These are phyloP conservation scores for Sutorius australiensis DNA, from an alignment of 768 basidiomycete species.

Conservation along the genomic window DNA sequence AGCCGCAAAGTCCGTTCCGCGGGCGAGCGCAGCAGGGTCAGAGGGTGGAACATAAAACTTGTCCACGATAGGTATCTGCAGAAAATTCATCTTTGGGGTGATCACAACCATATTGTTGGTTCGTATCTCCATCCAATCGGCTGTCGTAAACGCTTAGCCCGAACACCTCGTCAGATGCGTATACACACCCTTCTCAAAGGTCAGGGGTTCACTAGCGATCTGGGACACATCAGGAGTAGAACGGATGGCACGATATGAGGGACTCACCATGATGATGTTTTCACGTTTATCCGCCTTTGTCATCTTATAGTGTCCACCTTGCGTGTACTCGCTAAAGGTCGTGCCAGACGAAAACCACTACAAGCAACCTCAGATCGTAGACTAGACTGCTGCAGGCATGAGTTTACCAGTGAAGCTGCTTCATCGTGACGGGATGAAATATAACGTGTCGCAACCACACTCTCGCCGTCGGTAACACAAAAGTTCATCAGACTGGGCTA, in stretches of 20 bases:
- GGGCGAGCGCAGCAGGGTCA: slow-evolving; percentile 64
- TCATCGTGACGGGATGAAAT: slow-evolving; percentile 89
- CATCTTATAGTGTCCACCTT: slow-evolving; percentile 93
- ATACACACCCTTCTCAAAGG: slow-evolving; percentile 82
- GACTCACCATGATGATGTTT: slow-evolving; percentile 82
- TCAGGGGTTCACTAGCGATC: slow-evolving; percentile 91
- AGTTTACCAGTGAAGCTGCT: slow-evolving; percentile 77
- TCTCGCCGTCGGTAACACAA: slow-evolving; percentile 92
- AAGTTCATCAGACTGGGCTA: slow-evolving; percentile 93
- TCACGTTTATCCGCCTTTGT: slow-evolving; percentile 93
- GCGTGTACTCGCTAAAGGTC: slow-evolving; percentile 83
- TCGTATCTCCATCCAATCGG: slow-evolving; percentile 99
- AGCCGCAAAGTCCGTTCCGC: slow-evolving; percentile 80
- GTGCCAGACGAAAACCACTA: slow-evolving; percentile 97
- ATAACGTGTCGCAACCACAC: slow-evolving; percentile 91
- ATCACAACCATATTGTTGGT: slow-evolving; percentile 95
- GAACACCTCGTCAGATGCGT: not conserved
- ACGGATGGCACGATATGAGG: not conserved
- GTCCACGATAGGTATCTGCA: slow-evolving; percentile 93
- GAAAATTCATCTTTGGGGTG: slow-evolving; percentile 90
- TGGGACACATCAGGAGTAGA: slow-evolving; percentile 25
- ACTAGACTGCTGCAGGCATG: not conserved
- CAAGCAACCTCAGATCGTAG: slow-evolving; percentile 5
- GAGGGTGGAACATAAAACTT: slow-evolving; percentile 88
- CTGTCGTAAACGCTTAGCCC: slow-evolving; percentile 26